phyloP scores from a whole-genome alignment of 176 grass and related monocot species.

The Zoysia pacifica region DNA sequence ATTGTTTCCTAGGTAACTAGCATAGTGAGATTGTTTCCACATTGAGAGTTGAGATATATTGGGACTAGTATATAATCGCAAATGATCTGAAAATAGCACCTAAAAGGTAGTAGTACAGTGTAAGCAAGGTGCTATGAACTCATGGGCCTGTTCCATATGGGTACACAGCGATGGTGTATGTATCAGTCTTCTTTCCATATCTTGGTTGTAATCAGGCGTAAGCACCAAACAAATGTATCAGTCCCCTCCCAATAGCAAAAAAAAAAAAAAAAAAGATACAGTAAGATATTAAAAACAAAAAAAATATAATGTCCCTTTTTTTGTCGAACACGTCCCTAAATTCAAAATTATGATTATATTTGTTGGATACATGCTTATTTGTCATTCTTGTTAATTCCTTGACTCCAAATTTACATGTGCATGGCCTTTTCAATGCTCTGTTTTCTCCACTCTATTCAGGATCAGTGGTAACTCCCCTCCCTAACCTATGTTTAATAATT shows the following conservation, averaged over 20 bases:
- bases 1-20: too few relatives aligned
- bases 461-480: conserved; percentile 65
- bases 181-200: neutral
- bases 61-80: too few relatives aligned
- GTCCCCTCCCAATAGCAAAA: neutral
- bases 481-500: conserved; percentile 7
- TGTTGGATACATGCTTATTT: conserved; percentile 12
- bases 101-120: neutral
- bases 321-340: neutral
- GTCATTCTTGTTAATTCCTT: conserved; percentile 57
- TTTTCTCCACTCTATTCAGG: conserved; percentile 93
- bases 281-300: neutral
- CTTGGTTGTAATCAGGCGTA: neutral
- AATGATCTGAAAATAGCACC: too few relatives aligned
- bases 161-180: neutral
- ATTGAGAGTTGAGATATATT: too few relatives aligned
- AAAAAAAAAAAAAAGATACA: neutral
- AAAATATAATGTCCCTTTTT: too few relatives aligned
- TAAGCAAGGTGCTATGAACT: neutral
- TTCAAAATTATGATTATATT: conserved; percentile 12
- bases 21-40: too few relatives aligned
- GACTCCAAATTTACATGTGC: conserved; percentile 83
- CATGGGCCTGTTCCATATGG: neutral
- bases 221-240: neutral
- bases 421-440: conserved; percentile 95